Evolutionary conservation across 805 yeast species (phyloP).

Genomic region (Allodekkera sacchari): DNA sequence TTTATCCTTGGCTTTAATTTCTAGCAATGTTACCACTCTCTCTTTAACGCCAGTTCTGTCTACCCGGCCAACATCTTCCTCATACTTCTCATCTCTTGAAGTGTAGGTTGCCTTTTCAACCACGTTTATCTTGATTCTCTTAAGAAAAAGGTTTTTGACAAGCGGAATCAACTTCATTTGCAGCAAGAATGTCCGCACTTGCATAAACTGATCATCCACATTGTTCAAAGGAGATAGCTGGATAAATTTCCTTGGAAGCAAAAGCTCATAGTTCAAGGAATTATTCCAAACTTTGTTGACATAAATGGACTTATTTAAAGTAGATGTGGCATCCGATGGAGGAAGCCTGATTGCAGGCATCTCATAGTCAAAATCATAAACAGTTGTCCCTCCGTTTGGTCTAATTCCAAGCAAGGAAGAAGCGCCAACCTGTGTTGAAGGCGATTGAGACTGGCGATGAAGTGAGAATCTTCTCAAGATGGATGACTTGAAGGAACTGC

Average conservation of each 20-base stretch:
- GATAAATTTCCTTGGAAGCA: constrained; percentile 63
- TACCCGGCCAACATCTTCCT: constrained; percentile 40
- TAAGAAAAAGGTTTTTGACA: constrained; percentile 51
- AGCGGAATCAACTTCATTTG: constrained; percentile 62
- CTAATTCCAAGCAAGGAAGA: neutral
- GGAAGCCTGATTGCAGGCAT: constrained; percentile 47
- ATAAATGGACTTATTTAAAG: constrained; percentile 64
- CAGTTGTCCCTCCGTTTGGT: constrained; percentile 16
- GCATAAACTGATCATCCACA: constrained; percentile 15
- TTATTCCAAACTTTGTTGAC: constrained; percentile 73
- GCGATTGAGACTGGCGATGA: constrained; percentile 1
- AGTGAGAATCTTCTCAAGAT: constrained; percentile 1
- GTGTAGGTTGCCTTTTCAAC: constrained; percentile 59
- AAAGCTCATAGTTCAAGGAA: constrained; percentile 58
- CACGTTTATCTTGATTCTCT: constrained; percentile 56
- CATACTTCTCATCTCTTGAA: constrained; percentile 44
- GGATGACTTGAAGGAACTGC: constrained; percentile 1
- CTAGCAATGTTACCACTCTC: constrained; percentile 50
- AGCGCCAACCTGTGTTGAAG: neutral
- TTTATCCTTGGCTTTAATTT: constrained; percentile 49
- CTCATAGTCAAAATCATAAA: constrained; percentile 28
- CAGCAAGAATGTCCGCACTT: constrained; percentile 29
- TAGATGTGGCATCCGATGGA: constrained; percentile 48
- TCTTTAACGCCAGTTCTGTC: constrained; percentile 35
- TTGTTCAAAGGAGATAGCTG: constrained; percentile 41